phyloP scores from a whole-genome alignment of 805 yeast genomes.

The Nakazawaea populi region DNA sequence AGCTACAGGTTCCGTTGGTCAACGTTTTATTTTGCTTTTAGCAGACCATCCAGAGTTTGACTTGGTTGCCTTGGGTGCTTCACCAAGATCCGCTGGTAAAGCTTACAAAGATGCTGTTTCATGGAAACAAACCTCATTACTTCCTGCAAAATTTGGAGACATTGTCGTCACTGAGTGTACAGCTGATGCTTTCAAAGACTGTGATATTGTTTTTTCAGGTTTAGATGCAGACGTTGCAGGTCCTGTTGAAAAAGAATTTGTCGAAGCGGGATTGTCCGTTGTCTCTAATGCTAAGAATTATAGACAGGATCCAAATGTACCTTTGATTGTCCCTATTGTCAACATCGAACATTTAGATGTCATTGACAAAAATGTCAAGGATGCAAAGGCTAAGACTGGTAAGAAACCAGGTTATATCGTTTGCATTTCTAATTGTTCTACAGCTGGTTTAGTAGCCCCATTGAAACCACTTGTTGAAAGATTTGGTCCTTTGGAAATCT shows the following conservation, averaged over 20 bases:
- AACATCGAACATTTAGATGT: conserved; percentile 86
- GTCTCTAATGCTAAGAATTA: conserved; percentile 96
- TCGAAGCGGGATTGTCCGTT: conserved; percentile 73
- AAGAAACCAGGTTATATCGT: conserved; percentile 75
- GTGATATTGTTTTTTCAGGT: conserved; percentile 94
- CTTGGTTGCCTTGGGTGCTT: conserved; percentile 83
- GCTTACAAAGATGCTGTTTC: conserved; percentile 76
- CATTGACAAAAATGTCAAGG: conserved; percentile 50
- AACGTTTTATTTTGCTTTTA: conserved; percentile 81
- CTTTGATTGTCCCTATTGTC: conserved; percentile 91
- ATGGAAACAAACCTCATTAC: conserved; percentile 87
- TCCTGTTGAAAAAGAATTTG: conserved; percentile 79
- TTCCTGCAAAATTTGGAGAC: conserved; percentile 63
- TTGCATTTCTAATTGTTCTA: conserved; percentile 96
- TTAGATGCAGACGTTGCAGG: conserved; percentile 93
- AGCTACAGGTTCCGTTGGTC: conserved; percentile 98
- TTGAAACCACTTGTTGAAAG: conserved; percentile 85
- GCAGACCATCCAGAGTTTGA: conserved; percentile 88
- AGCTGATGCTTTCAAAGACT: conserved; percentile 69
- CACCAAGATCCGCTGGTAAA: conserved; percentile 90
- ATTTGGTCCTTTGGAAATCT: conserved; percentile 84
- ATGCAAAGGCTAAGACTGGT: conserved; percentile 45
- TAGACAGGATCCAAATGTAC: conserved; percentile 82
- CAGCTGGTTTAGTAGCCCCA: conserved; percentile 97
- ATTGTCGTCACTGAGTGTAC: conserved; percentile 75